A percentile compares a stretch with the other conserved stretches of the same genome.
Evolutionary conservation across 352 stramenopile species (phyloP).

Genomic region (Albugo candida): DNA sequence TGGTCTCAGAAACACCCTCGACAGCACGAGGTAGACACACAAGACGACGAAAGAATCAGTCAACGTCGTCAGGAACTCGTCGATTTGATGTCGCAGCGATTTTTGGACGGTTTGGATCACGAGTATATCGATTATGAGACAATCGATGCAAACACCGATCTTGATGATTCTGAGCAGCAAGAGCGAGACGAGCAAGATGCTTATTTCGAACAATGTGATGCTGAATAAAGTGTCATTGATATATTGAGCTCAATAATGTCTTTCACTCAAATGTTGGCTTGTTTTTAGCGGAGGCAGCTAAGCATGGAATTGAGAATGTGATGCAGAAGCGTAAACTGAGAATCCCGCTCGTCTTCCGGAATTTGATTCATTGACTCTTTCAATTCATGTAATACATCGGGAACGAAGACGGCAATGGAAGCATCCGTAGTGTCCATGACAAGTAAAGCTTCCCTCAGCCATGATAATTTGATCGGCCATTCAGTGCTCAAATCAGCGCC

Average conservation of each 20-base stretch:
- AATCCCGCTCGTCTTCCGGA: conserved; percentile 33
- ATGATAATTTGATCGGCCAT: conserved; percentile 43
- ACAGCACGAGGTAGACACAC: conserved; percentile 18
- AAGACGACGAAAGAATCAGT: conserved; percentile 20
- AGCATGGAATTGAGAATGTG: conserved; percentile 76
- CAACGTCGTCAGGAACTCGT: conserved; percentile 39
- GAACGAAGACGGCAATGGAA: conserved; percentile 57
- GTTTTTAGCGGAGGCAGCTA: conserved; percentile 15
- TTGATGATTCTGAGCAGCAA: conserved; percentile 47
- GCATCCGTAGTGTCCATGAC: conserved; percentile 60
- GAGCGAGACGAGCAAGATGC: conserved; percentile 59
- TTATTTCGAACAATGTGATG: conserved; percentile 34
- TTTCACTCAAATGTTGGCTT: no score
- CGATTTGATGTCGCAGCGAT: conserved; percentile 52
- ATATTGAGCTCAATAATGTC: no score
- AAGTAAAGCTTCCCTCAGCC: conserved; percentile 58
- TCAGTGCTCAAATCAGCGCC: conserved; percentile 47
- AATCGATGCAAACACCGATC: conserved; percentile 33
- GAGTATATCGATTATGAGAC: conserved; percentile 42
- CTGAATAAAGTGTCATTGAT: no score
- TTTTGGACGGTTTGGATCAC: conserved; percentile 36
- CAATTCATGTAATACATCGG: conserved; percentile 57
- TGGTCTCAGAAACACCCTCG: conserved; percentile 33
- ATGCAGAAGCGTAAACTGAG: conserved; percentile 66
- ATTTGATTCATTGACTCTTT: conserved; percentile 41